A percentile compares a stretch with the other conserved stretches of the same genome.
phyloP scores from a whole-genome alignment of 139 green algal genomes.

The Eudorina sp. region DNA sequence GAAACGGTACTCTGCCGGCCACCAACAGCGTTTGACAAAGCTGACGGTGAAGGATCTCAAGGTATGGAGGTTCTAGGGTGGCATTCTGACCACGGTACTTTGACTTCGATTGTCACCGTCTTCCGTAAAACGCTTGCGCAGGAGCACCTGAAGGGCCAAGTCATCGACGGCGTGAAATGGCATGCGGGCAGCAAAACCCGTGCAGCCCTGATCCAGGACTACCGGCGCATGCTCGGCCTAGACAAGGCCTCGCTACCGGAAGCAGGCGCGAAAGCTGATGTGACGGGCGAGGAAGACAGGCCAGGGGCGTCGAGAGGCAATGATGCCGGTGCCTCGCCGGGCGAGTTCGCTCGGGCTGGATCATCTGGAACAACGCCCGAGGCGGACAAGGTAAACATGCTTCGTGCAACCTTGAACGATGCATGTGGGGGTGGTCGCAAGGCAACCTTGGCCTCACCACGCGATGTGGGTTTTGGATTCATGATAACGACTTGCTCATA shows the following conservation, averaged over 20 bases:
- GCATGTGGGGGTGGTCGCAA: too few species aligned
- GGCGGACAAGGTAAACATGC: too few species aligned
- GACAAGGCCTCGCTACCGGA: neutral
- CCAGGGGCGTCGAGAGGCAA: too few species aligned
- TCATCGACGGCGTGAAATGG: conserved; percentile 51
- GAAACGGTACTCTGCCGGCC: conserved; percentile 42
- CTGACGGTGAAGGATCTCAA: conserved; percentile 73
- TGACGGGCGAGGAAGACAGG: too few species aligned
- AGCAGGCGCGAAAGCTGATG: too few species aligned
- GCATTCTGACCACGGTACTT: neutral
- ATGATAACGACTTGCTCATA: too few species aligned
- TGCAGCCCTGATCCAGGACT: conserved; percentile 55
- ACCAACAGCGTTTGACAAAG: conserved; percentile 44
- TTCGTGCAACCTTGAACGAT: too few species aligned
- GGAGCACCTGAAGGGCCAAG: conserved; percentile 23
- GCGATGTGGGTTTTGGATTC: too few species aligned
- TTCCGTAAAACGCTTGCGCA: neutral
- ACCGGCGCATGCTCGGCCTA: conserved; percentile 35
- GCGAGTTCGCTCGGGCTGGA: too few species aligned
- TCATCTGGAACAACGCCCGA: too few species aligned
- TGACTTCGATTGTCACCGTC: neutral
- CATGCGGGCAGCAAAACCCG: conserved; percentile 56
- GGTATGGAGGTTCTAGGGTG: neutral
- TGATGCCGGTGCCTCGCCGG: too few species aligned
- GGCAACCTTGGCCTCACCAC: too few species aligned